Base-by-base conservation (phyloP, 164 flowering plant genomes). In the Chimonanthus salicifolius region DNA sequence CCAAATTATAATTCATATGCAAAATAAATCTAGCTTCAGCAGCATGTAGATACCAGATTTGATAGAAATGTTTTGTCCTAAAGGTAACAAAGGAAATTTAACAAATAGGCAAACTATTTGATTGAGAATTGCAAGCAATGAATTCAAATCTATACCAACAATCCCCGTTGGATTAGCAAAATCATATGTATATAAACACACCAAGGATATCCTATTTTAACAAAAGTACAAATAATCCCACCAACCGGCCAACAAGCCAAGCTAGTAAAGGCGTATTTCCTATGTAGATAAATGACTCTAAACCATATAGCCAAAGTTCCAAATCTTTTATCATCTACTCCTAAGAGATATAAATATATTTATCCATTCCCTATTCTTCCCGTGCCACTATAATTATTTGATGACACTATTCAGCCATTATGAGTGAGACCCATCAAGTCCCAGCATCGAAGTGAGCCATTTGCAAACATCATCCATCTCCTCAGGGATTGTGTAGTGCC, bases 381-480 rank as follows among this genome's bases (percentile, higher is more conserved):
- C 67, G 66, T 67, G 73, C 49, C 45, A 21, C n/a, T 72, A 43
- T 70, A 48, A 62, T 68, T 71, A 50, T 54, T 60, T 44, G 49
- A 68, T 51, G 49, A 75, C 18, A 43, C 48, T n/a, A 62, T 58
- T 66, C 33, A 21, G 62, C 60, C 44, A n/a, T 78, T 69, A 80
- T 48, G 76, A 75, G 49, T 82, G 84, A 1, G 80, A 85, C 7
- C 85, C 88, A 45, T 88, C 94, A 21, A 92, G 94, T 63, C 89
- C 90, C 71, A 90, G 78, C 80, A 87, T 85, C n/a, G 85, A 71
- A 21, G 80, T 80, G 64, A 92, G 87, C 96, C 98, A 95, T 64
- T 78, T 83, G 85, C 94, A 82, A 45, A 95, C 91, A 68, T 93
- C 99, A 15, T 93, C 91, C 97, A 90, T 91, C 78, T 93, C 99